These are phyloP conservation scores for Neonectria hederae DNA, from an alignment of 2,329 filamentous ascomycete genomes.

Conservation along the genomic window DNA sequence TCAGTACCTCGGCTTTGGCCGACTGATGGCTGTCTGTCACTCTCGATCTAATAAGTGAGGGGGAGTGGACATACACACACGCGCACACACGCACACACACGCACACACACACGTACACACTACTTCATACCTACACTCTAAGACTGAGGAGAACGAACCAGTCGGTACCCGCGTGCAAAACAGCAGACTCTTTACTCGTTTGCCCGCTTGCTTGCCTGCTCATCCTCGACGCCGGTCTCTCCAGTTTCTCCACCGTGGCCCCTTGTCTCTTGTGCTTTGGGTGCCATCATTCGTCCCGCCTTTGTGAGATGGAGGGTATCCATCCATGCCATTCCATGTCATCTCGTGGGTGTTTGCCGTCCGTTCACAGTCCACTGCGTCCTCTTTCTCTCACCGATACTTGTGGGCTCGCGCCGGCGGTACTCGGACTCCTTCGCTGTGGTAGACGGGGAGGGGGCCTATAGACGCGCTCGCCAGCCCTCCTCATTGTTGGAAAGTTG, in stretches of 20 bases:
- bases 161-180: not conserved
- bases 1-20: conserved; percentile 1
- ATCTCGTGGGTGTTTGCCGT: not conserved
- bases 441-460: conserved; percentile 1
- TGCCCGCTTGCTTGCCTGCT: not conserved
- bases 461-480: conserved; percentile 4
- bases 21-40: conserved; percentile 1
- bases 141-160: not conserved
- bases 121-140: no score
- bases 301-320: not conserved
- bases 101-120: not conserved
- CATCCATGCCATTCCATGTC: conserved; percentile 9
- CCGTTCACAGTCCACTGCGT: no score
- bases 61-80: not conserved
- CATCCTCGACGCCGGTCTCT: not conserved
- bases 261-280: not conserved
- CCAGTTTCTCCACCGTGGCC: conserved; percentile 5
- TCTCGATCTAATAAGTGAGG: not conserved
- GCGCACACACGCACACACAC: not conserved
- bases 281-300: conserved; percentile 5
- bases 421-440: not conserved
- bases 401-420: not conserved
- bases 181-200: not conserved
- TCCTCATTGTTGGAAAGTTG: not conserved
- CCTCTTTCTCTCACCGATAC: conserved; percentile 16